These are phyloP conservation scores for Penicillium decumbens DNA, from an alignment of 2,329 filamentous ascomycete genomes.

Conservation along the genomic window DNA sequence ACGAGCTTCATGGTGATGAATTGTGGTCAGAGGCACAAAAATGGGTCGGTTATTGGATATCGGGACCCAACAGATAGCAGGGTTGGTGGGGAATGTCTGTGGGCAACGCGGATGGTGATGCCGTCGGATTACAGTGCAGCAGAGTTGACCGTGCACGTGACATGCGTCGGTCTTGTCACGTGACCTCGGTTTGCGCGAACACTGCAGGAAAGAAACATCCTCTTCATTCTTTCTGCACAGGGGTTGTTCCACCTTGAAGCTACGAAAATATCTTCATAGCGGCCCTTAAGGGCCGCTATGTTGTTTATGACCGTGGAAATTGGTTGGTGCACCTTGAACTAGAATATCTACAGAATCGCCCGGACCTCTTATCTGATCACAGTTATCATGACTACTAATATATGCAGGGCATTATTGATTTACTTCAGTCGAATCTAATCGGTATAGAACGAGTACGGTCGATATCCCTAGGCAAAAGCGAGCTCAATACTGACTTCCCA, in stretches of 20 bases:
- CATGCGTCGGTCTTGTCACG: not conserved
- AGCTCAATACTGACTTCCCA: not conserved
- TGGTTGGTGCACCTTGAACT: not conserved
- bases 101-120: slow-evolving; percentile 16
- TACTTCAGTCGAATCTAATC: not conserved
- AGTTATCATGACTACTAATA: not conserved
- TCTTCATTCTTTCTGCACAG: not conserved
- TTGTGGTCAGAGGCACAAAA: not conserved
- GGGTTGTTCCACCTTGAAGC: not conserved
- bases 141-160: slow-evolving; percentile 20
- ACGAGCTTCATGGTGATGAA: slow-evolving; percentile 83
- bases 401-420: not conserved
- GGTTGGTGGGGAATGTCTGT: slow-evolving; percentile 12
- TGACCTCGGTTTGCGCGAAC: not conserved
- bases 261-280: not conserved
- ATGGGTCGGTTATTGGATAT: not conserved
- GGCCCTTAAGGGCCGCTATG: not conserved
- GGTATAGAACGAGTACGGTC: not conserved
- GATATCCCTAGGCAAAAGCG: no score
- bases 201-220: not conserved
- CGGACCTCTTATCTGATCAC: not conserved
- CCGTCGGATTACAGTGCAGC: slow-evolving; percentile 20
- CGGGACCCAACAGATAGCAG: slow-evolving; percentile 2
- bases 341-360: not conserved
- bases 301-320: not conserved